A percentile compares a stretch with the other conserved stretches of the same genome.
phyloP scores from a whole-genome alignment of 345 rosid species.

The Eucalyptus melliodora region DNA sequence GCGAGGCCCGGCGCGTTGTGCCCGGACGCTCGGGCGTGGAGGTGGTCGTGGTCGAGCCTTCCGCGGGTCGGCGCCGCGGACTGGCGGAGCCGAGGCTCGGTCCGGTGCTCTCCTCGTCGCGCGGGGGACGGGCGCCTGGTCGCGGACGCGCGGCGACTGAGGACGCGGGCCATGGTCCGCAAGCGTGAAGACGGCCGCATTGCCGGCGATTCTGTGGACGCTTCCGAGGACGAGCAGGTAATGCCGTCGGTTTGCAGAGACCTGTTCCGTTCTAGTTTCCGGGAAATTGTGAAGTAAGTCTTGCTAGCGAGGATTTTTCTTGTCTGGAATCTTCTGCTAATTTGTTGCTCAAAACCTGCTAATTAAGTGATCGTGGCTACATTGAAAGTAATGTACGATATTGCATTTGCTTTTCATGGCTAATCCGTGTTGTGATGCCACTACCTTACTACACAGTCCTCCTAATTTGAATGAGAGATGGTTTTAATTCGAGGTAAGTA shows the following conservation, averaged over 20 bases:
- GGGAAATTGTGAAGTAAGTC: background rate
- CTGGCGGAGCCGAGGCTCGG: background rate
- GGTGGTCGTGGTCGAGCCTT: background rate
- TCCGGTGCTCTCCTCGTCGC: background rate
- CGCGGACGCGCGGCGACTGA: background rate
- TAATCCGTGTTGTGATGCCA: background rate
- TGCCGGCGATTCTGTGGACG: slow-evolving; percentile 1
- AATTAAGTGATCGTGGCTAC: background rate
- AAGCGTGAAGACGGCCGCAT: background rate
- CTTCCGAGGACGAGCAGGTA: slow-evolving; percentile 13
- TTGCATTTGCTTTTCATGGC: background rate
- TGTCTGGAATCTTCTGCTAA: background rate
- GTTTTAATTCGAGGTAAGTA: background rate
- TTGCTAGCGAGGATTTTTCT: background rate
- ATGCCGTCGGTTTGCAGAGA: background rate
- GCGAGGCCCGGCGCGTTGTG: background rate
- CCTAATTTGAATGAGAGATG: background rate
- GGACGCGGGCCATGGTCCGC: background rate
- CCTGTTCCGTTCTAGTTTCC: background rate
- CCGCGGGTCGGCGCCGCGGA: background rate
- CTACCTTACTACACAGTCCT: background rate
- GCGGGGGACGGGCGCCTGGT: background rate
- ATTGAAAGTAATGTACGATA: background rate
- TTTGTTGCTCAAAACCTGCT: background rate
- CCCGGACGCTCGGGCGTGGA: background rate